Base-by-base conservation (phyloP, 805 yeast genomes). In the Wickerhamiella dianesei region DNA sequence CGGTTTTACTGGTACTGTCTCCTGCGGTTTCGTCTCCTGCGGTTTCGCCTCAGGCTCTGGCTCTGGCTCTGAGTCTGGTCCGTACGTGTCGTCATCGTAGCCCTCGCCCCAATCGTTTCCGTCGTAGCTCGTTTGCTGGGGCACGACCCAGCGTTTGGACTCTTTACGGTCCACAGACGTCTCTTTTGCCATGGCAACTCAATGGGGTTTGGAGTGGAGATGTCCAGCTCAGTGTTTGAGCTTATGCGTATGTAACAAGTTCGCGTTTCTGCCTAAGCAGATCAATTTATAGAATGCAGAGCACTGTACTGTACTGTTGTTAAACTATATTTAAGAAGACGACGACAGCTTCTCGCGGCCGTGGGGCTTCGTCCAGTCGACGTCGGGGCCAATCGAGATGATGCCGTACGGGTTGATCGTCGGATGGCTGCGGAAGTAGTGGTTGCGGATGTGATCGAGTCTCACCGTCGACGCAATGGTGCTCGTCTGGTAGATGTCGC, bases 371-470 rank as follows among this genome's bases (percentile, higher is more conserved):
- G 18, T 45, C 56, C 58, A 56, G 50, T 56, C 56, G 22, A 53
- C 45, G 6, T 79, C 57, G 17, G 97, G 97, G 2, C 97, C 97
- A 35, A 81, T 56, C 2, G 97, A 94, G 2, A 95, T 82, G 53
- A 92, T 82, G 1, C 81, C 79, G 51, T 71, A 66, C 3, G 95
- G 96, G 61, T 89, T 92, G 63, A 86, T 81, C 43, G 73, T 74
- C 39, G 74, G 61, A 62, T 88, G 96, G 21, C 92, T 79, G 64
- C 82, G 80, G 40, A 95, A 87, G 69, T 89, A 89, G 67, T 88
- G 96, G 58, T 72, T 70, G 64, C 88, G 89, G 68, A 89, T 88
- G 63, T 92, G 97, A 37, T 81, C 85, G 59, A 92, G 85, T 60
- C 82, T 72, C 17, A 95, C 85, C 12, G 96, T 84, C 35, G 75